These are phyloP conservation scores for Dillenia suffruticosa DNA, from an alignment of 164 flowering plant species.

Conservation along the genomic window DNA sequence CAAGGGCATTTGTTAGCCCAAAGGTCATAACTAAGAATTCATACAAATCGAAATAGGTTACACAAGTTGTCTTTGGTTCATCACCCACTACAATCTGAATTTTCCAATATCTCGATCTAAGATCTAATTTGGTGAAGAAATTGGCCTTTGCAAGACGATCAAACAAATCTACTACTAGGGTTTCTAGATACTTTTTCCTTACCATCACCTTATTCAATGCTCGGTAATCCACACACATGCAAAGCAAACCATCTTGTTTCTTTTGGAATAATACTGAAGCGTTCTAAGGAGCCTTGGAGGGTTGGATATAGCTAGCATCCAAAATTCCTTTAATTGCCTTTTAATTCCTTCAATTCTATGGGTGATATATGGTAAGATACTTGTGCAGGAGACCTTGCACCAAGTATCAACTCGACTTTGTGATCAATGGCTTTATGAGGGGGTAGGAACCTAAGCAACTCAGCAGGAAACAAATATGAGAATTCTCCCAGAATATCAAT, in stretches of 20 bases:
- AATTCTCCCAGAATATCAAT: too few species aligned
- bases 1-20: too few species aligned
- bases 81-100: constrained; percentile 11
- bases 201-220: constrained; percentile 1
- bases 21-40: constrained; percentile 6
- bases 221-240: not conserved
- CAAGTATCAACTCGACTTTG: too few species aligned
- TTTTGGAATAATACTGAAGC: not conserved
- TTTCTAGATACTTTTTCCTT: not conserved
- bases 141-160: not conserved
- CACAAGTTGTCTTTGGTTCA: constrained; percentile 9
- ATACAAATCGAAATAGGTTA: constrained; percentile 7
- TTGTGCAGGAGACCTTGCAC: too few species aligned
- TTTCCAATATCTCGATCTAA: constrained; percentile 18
- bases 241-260: not conserved
- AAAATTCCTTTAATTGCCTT: not conserved
- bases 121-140: constrained; percentile 1
- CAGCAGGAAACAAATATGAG: too few species aligned
- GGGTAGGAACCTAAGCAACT: too few species aligned
- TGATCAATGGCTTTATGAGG: too few species aligned
- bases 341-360: not conserved
- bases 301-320: not conserved
- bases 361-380: not conserved
- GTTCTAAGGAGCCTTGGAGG: not conserved
- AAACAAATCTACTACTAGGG: not conserved